These are phyloP conservation scores for Candida sp. DNA, from an alignment of 1,139 yeast species.

Conservation along the genomic window DNA sequence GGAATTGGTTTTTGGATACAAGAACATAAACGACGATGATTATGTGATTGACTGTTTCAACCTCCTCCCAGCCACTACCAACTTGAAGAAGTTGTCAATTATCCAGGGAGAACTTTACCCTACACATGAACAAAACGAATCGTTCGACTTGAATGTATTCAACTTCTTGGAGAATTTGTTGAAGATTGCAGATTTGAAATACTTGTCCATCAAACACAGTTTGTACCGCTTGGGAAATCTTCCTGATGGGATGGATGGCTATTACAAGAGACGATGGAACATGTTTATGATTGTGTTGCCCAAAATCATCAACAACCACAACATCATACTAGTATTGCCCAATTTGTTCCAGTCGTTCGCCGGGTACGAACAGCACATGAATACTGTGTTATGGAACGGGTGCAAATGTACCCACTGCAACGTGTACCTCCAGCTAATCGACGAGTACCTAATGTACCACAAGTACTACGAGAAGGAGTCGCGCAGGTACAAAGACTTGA, in stretches of 20 bases:
- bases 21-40: constrained; percentile 38
- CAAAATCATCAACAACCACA: constrained; percentile 29
- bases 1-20: constrained; percentile 29
- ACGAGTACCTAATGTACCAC: constrained; percentile 64
- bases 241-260: constrained; percentile 72
- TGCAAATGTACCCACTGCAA: constrained; percentile 65
- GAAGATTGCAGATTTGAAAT: constrained; percentile 27
- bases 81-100: constrained; percentile 44
- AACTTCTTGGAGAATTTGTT: constrained; percentile 38
- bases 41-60: constrained; percentile 46
- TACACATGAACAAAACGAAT: constrained; percentile 54
- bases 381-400: constrained; percentile 77
- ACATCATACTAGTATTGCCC: constrained; percentile 55
- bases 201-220: constrained; percentile 52
- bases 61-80: constrained; percentile 20
- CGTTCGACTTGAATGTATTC: constrained; percentile 56
- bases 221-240: constrained; percentile 38
- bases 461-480: constrained; percentile 53
- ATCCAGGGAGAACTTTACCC: constrained; percentile 41
- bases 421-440: constrained; percentile 52
- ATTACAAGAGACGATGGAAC: constrained; percentile 59
- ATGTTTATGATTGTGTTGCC: constrained; percentile 56
- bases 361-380: constrained; percentile 71
- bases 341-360: constrained; percentile 61
- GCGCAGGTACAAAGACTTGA: constrained; percentile 59